Percentiles rank a stretch among this genome's conserved stretches.
Conservation (phyloP, 192 early-diverging fungal genomes). For the Powellomyces hirtus region DNA sequence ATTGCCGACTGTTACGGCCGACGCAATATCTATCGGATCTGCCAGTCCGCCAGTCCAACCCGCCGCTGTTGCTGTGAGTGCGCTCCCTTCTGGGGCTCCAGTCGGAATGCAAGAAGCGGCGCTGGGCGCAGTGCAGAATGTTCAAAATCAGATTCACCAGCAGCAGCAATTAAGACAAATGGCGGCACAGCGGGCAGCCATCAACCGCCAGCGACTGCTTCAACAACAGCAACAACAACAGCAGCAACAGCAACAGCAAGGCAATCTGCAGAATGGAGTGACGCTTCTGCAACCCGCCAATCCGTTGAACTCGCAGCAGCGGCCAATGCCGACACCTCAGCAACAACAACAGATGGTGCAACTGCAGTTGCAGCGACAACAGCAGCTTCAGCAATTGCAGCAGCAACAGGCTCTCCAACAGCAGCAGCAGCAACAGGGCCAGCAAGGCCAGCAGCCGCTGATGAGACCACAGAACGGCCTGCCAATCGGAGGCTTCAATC, state of each 20-base stretch:
- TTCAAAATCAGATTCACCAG: neutral
- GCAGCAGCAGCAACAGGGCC: neutral
- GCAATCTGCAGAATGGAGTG: no score
- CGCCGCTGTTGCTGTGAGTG: neutral
- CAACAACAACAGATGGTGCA: conserved; percentile 10
- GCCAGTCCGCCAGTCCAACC: neutral
- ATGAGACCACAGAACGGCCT: no score
- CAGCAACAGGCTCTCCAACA: neutral
- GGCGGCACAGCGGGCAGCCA: neutral
- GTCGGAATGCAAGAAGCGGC: no score
- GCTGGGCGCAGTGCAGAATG: neutral
- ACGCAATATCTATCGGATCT: no score
- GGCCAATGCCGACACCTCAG: neutral
- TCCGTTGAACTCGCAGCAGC: neutral
- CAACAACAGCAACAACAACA: neutral
- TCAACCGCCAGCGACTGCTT: neutral
- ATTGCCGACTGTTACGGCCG: no score
- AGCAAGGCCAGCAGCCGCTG: neutral
- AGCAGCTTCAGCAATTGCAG: conserved; percentile 11
- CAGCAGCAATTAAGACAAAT: neutral
- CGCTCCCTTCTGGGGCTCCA: no score
- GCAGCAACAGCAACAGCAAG: neutral
- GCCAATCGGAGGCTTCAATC: no score
- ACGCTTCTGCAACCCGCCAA: no score
- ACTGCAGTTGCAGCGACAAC: conserved; percentile 2